A percentile compares a stretch with the other conserved stretches of the same genome.
These are phyloP conservation scores for Trichophyton schoenleinii DNA, from an alignment of 2,329 filamentous ascomycete genomes.

Conservation along the genomic window DNA sequence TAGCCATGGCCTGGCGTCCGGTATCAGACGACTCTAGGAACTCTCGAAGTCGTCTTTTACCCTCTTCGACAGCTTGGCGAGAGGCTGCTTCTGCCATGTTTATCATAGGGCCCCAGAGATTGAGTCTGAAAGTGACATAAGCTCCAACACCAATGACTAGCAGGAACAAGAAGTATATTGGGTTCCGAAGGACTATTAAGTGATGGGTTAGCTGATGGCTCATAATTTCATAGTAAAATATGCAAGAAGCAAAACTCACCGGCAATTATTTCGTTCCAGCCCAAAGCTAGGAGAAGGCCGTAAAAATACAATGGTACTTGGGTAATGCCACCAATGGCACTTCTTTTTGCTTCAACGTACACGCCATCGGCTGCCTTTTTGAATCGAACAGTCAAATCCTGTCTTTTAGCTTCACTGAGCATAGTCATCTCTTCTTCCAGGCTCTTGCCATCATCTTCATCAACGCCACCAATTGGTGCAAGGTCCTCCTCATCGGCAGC, in stretches of 20 bases:
- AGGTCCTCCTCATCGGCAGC: constrained; percentile 83
- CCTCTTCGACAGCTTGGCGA: constrained; percentile 75
- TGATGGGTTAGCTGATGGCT: neutral
- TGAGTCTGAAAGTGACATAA: constrained; percentile 86
- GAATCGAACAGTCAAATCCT: constrained; percentile 86
- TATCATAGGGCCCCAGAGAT: constrained; percentile 88
- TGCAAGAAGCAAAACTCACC: constrained; percentile 45
- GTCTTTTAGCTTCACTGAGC: constrained; percentile 76
- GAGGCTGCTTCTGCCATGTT: constrained; percentile 88
- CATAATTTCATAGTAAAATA: neutral
- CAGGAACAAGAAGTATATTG: constrained; percentile 80
- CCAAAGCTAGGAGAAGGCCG: constrained; percentile 69
- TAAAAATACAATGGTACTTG: constrained; percentile 95
- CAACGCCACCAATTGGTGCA: constrained; percentile 77
- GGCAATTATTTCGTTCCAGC: constrained; percentile 97
- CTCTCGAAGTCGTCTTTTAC: constrained; percentile 79
- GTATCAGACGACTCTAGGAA: constrained; percentile 82
- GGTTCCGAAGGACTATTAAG: constrained; percentile 71
- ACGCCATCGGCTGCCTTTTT: constrained; percentile 98
- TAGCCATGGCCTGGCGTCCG: constrained; percentile 67
- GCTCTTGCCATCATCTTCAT: constrained; percentile 88
- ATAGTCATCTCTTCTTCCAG: constrained; percentile 94
- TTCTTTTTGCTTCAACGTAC: constrained; percentile 94
- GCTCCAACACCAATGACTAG: constrained; percentile 62
- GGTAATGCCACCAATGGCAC: constrained; percentile 87